Evolutionary conservation across 768 basidiomycete genomes (phyloP), one percentile per base, ranked within the genome.

Genomic region (Phanerochaete sordida): DNA sequence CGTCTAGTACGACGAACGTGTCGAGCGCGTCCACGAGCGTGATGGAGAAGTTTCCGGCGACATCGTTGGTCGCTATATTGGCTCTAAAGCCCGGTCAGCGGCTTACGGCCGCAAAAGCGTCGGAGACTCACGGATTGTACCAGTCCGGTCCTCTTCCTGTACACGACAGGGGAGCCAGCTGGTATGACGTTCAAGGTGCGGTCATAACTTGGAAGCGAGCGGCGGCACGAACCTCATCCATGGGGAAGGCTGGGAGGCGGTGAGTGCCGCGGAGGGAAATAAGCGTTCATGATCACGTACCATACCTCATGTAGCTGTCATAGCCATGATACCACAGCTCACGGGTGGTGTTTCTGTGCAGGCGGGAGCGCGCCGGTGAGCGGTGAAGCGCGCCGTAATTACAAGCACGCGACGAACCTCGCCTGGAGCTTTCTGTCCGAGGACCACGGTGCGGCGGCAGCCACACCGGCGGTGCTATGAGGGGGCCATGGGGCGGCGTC

Each of bases 271-370:
- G 24, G 27, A 52, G 30, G 52, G 47, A 24, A 3, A 28, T 43
- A 37, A 51, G 26, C 43, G 33, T 26, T 70, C 75, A 66, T 12
- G 24, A 27, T 51, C 6, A 64, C 69, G 21, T 63, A 92, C 91
- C 95, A 70, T 82, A 83, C 49, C 75, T 80, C 94, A 96, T 95
- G 72, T 97, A 97, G 66, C 84, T 86, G 66, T 91, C 73, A 68
- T 87, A 97, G 0, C 94, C 95, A 77, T 96, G 94, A 68, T 91
- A 88, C 89, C 92, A 97, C 4, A 96, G 75, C 56, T 88, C 84
- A 46, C 88, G 84, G 9, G 85, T 86, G 67, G 79, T 80, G 65
- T 92, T 82, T 47, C 92, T 93, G 64, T 5, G 35, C 26, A 26
- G 53, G 39, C 8, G 19, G 24, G 19, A n/a, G 31, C 27, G 21